Evolutionary conservation across 495 filamentous ascomycete genomes (phyloP).

Genomic region (Penicillium angulare): DNA sequence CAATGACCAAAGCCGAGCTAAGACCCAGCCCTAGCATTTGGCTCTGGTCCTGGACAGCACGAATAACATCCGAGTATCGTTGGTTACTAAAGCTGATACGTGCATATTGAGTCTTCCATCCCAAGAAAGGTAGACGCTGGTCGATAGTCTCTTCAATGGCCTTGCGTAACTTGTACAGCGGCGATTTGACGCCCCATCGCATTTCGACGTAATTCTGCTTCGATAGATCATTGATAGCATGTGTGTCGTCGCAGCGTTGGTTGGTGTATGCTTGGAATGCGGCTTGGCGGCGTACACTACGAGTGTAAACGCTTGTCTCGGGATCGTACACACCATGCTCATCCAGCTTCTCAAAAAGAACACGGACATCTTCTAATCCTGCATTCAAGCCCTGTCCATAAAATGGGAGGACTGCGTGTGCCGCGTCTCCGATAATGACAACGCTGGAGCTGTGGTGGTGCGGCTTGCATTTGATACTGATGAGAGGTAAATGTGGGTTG

Average conservation of each 20-base stretch:
- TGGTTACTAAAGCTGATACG: slow-evolving; percentile 90
- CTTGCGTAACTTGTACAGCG: slow-evolving; percentile 75
- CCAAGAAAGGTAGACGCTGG: slow-evolving; percentile 69
- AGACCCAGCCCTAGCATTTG: slow-evolving; percentile 47
- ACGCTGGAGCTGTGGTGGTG: slow-evolving; percentile 76
- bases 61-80: slow-evolving; percentile 79
- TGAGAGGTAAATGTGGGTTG: slow-evolving; percentile 88
- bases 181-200: slow-evolving; percentile 75
- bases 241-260: slow-evolving; percentile 70
- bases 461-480: slow-evolving; percentile 86
- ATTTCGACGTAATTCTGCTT: slow-evolving; percentile 92
- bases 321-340: slow-evolving; percentile 52
- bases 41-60: slow-evolving; percentile 66
- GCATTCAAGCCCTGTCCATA: slow-evolving; percentile 90
- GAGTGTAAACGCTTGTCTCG: slow-evolving; percentile 31
- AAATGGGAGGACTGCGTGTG: slow-evolving; percentile 97
- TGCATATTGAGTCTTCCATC: slow-evolving; percentile 91
- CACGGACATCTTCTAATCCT: slow-evolving; percentile 78
- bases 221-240: slow-evolving; percentile 90
- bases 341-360: slow-evolving; percentile 74
- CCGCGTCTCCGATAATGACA: slow-evolving; percentile 89
- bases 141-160: slow-evolving; percentile 79
- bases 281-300: slow-evolving; percentile 39
- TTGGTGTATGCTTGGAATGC: slow-evolving; percentile 75
- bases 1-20: slow-evolving; percentile 24